Percentiles rank a stretch among this genome's conserved stretches.
phyloP scores from a whole-genome alignment of 768 basidiomycete species.

The Collybia nuda region DNA sequence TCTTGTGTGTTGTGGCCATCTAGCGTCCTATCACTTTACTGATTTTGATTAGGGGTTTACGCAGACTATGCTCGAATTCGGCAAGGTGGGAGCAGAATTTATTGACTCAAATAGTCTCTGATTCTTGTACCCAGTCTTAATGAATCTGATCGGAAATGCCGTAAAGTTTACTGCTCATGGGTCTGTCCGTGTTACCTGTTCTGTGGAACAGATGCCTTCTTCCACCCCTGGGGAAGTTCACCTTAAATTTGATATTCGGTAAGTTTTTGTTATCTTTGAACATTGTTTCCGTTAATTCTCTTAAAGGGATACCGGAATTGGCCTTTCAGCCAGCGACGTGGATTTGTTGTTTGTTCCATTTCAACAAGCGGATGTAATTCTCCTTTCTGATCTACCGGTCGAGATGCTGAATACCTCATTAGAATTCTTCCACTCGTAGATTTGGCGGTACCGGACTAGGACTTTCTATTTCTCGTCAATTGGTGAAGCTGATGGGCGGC shows the following conservation, averaged over 20 bases:
- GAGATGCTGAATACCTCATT: background rate
- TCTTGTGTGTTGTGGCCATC: conserved; percentile 39
- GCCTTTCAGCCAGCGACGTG: conserved; percentile 63
- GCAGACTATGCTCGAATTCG: conserved; percentile 75
- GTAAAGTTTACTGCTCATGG: conserved; percentile 72
- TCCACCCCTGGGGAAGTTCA: conserved; percentile 41
- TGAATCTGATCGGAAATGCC: conserved; percentile 78
- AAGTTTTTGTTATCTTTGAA: background rate
- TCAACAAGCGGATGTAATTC: conserved; percentile 62
- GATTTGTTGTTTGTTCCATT: conserved; percentile 73
- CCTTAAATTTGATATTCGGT: conserved; percentile 70
- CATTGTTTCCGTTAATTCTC: conserved; percentile 4
- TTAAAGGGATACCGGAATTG: conserved; percentile 69
- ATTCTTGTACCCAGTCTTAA: conserved; percentile 45
- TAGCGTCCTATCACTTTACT: background rate
- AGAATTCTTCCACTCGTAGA: conserved; percentile 71
- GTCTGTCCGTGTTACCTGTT: conserved; percentile 61
- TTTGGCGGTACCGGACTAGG: conserved; percentile 82
- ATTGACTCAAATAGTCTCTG: conserved; percentile 1
- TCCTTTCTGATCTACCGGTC: background rate
- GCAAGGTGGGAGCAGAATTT: conserved; percentile 44
- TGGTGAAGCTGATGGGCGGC: conserved; percentile 77
- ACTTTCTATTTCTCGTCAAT: conserved; percentile 69
- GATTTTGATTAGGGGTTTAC: conserved; percentile 51
- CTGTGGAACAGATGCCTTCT: conserved; percentile 40